Percentiles rank a stretch among this genome's conserved stretches.
Evolutionary conservation across 2,329 filamentous ascomycete genomes (phyloP).

Genomic region (Alternaria conjuncta): DNA sequence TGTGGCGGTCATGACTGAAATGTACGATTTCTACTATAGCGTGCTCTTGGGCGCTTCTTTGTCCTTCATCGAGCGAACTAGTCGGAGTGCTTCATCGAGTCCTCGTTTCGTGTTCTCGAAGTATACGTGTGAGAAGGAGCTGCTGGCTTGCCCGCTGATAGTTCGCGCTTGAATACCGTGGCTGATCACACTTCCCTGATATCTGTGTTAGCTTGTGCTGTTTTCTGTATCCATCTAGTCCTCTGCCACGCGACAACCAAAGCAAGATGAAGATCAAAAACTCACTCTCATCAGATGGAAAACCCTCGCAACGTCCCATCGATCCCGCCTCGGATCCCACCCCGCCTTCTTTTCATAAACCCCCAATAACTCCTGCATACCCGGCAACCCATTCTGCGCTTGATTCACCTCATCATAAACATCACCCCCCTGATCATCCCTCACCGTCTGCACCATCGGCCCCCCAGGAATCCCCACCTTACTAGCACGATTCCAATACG

Average conservation of each 20-base stretch:
- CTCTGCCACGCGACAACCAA: background rate
- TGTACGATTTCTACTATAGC: constrained; percentile 15
- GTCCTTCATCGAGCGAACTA: constrained; percentile 36
- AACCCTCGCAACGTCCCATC: constrained; percentile 44
- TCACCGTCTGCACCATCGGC: constrained; percentile 40
- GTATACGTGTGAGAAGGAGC: constrained; percentile 45
- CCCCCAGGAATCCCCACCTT: constrained; percentile 36
- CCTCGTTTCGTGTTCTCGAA: constrained; percentile 44
- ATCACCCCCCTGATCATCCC: constrained; percentile 49
- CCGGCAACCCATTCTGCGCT: constrained; percentile 68
- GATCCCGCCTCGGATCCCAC: constrained; percentile 66
- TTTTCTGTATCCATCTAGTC: background rate
- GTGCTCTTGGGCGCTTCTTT: constrained; percentile 31
- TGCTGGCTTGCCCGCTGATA: constrained; percentile 46
- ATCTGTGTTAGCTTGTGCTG: background rate
- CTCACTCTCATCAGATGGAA: constrained; percentile 46
- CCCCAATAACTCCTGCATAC: constrained; percentile 61
- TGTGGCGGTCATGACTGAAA: too few relatives aligned
- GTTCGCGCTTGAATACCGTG: constrained; percentile 47
- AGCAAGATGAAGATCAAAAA: background rate
- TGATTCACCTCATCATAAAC: constrained; percentile 39
- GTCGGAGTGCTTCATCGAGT: constrained; percentile 35
- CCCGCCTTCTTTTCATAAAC: constrained; percentile 72
- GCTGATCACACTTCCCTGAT: constrained; percentile 42
- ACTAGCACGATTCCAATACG: constrained; percentile 51